Evolutionary conservation across 225 moss, liverwort and hornwort genomes (phyloP).

Genomic region (Physcomitrellopsis africana): DNA sequence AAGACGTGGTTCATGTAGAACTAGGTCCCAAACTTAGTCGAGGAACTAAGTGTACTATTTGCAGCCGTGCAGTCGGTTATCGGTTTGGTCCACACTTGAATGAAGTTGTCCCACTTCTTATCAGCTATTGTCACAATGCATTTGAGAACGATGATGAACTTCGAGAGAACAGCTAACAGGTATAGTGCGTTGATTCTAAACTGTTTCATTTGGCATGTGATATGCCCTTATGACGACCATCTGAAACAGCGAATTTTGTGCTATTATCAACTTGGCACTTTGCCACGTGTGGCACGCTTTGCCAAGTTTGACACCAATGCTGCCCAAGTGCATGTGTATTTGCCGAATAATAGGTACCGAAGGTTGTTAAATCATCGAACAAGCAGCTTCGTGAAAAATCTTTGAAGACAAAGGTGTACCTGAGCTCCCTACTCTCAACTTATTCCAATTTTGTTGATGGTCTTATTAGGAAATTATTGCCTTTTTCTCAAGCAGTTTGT

Average conservation of each 20-base stretch:
- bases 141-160: conserved; percentile 98
- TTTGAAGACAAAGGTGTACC: conserved; percentile 91
- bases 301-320: no score
- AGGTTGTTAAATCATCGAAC: conserved; percentile 94
- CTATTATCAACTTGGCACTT: no score
- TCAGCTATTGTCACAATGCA: conserved; percentile 95
- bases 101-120: conserved; percentile 93
- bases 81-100: conserved; percentile 95
- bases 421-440: not conserved
- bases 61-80: conserved; percentile 96
- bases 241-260: no score
- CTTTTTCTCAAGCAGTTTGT: not conserved
- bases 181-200: conserved; percentile 36
- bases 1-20: conserved; percentile 10
- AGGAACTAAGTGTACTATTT: conserved; percentile 32
- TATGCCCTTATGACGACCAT: no score
- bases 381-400: conserved; percentile 96
- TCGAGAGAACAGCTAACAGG: conserved; percentile 96
- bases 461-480: not conserved
- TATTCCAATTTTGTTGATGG: conserved; percentile 21
- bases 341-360: conserved; percentile 76
- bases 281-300: no score
- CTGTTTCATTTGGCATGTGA: not conserved
- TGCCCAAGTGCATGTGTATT: no score
- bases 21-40: conserved; percentile 20